These are phyloP conservation scores for Wickerhamomyces sp. DNA, from an alignment of 1,139 yeast genomes.

Conservation along the genomic window DNA sequence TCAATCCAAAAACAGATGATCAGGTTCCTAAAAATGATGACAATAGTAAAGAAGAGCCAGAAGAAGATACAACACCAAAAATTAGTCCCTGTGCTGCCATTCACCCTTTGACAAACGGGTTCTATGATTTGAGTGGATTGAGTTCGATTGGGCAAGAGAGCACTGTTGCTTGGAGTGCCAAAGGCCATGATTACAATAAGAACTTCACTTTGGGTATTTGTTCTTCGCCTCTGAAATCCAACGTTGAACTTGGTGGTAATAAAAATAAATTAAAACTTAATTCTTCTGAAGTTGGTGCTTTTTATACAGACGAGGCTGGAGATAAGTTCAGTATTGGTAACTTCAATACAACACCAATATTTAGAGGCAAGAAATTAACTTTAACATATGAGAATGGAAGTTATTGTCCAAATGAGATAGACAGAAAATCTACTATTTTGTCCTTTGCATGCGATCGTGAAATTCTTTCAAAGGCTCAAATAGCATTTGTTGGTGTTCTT, in stretches of 20 bases:
- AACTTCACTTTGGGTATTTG: conserved; percentile 83
- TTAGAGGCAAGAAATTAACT: conserved; percentile 67
- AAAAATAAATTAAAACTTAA: conserved; percentile 40
- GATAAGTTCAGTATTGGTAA: conserved; percentile 64
- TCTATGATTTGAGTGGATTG: conserved; percentile 49
- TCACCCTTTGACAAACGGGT: conserved; percentile 48
- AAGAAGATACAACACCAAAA: conserved; percentile 12
- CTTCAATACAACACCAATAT: conserved; percentile 51
- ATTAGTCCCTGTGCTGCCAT: conserved; percentile 50
- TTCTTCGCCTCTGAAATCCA: conserved; percentile 49
- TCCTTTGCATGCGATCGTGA: conserved; percentile 81
- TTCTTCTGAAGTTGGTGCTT: conserved; percentile 59
- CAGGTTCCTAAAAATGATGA: conserved; percentile 11
- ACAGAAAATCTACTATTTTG: conserved; percentile 59
- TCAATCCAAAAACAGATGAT: conserved; percentile 3
- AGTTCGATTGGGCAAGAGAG: conserved; percentile 31
- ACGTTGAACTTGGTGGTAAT: conserved; percentile 27
- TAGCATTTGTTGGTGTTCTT: conserved; percentile 65
- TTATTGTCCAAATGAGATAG: conserved; percentile 49
- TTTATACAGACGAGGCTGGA: conserved; percentile 49
- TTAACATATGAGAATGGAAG: conserved; percentile 72
- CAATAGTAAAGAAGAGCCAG: conserved; percentile 11
- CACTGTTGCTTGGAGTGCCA: conserved; percentile 54
- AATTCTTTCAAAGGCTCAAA: conserved; percentile 56
- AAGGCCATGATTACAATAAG: conserved; percentile 64